Percentiles rank a stretch among this genome's conserved stretches.
Evolutionary conservation across 805 yeast genomes (phyloP).

Genomic region (Yamadazyma paraphyllophila): DNA sequence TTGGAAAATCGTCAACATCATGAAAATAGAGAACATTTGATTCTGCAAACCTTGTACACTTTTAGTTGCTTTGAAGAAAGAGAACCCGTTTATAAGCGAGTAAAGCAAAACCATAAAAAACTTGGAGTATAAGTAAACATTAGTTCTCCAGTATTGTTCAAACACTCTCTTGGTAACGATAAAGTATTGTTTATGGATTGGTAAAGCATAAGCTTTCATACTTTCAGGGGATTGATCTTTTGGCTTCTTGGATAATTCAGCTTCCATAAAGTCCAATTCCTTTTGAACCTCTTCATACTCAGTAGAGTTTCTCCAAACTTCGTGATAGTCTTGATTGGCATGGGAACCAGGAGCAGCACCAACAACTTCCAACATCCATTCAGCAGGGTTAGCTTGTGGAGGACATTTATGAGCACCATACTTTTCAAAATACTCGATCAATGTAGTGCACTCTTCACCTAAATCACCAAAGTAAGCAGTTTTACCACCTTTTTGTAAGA

Average conservation of each 20-base stretch:
- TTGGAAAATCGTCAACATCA: conserved; percentile 38
- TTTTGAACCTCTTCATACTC: conserved; percentile 57
- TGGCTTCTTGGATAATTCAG: conserved; percentile 34
- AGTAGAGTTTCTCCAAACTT: conserved; percentile 72
- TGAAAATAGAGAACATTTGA: conserved; percentile 54
- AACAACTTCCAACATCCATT: conserved; percentile 87
- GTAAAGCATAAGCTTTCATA: conserved; percentile 30
- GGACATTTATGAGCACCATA: conserved; percentile 58
- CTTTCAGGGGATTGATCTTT: conserved; percentile 25
- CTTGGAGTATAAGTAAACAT: conserved; percentile 62
- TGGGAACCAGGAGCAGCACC: conserved; percentile 83
- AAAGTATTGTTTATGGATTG: conserved; percentile 31
- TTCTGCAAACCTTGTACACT: conserved; percentile 65
- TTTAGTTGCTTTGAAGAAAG: conserved; percentile 60
- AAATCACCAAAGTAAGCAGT: conserved; percentile 83
- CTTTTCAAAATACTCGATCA: conserved; percentile 66
- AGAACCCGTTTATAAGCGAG: conserved; percentile 69
- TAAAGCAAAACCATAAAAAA: conserved; percentile 50
- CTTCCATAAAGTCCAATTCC: conserved; percentile 66
- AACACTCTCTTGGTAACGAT: conserved; percentile 25
- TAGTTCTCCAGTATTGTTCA: conserved; percentile 53
- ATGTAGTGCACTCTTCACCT: conserved; percentile 58
- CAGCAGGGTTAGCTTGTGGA: conserved; percentile 44
- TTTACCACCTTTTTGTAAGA: conserved; percentile 71
- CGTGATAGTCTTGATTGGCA: conserved; percentile 67